Evolutionary conservation across 2,329 filamentous ascomycete genomes (phyloP).

Genomic region (Cercospora sesami): DNA sequence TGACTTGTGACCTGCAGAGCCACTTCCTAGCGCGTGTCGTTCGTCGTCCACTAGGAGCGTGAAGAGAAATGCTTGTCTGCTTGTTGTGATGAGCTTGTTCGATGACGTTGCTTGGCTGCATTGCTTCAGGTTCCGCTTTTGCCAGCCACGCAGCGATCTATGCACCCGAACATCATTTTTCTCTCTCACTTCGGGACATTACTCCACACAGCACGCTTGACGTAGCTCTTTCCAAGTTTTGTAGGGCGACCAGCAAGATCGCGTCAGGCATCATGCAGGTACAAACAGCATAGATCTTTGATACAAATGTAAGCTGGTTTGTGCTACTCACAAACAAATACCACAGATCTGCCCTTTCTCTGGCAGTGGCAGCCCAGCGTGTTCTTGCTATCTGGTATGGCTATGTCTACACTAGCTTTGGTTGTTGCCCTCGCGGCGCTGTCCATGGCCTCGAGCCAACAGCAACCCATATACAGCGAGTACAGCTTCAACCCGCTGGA

Average conservation of each 20-base stretch:
- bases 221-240: slow-evolving; percentile 19
- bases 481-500: slow-evolving; percentile 51
- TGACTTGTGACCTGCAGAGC: background rate
- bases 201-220: slow-evolving; percentile 9
- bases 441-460: slow-evolving; percentile 26
- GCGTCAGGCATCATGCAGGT: slow-evolving; percentile 10
- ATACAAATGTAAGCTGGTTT: slow-evolving; percentile 4
- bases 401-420: slow-evolving; percentile 19
- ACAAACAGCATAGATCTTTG: slow-evolving; percentile 8
- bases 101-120: slow-evolving; percentile 15
- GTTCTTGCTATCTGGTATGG: slow-evolving; percentile 1
- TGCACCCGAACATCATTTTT: slow-evolving; percentile 3
- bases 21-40: background rate
- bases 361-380: background rate
- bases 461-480: slow-evolving; percentile 34
- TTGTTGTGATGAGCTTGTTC: slow-evolving; percentile 4
- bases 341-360: background rate
- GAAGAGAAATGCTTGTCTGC: slow-evolving; percentile 3
- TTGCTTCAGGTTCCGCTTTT: slow-evolving; percentile 1
- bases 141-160: slow-evolving; percentile 6
- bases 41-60: background rate
- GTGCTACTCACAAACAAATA: background rate
- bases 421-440: slow-evolving; percentile 23
- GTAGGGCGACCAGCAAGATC: slow-evolving; percentile 14
- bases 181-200: slow-evolving; percentile 15